These are phyloP conservation scores for Cetradonia linearis DNA, from an alignment of 495 filamentous ascomycete genomes.

Conservation along the genomic window DNA sequence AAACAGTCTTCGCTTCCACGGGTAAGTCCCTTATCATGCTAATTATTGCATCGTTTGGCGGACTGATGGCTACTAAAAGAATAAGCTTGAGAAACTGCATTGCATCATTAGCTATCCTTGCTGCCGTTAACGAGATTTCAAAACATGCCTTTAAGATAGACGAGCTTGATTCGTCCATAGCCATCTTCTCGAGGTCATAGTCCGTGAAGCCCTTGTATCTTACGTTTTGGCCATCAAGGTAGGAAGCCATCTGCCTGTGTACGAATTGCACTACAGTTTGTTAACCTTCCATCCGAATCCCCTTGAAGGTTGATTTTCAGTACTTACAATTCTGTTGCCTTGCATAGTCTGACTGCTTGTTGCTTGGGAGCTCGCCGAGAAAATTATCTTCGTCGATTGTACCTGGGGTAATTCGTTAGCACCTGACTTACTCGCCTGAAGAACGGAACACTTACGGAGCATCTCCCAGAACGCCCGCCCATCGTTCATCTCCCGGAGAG, in stretches of 20 bases:
- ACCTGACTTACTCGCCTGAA: conserved; percentile 7
- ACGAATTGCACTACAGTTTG: conserved; percentile 16
- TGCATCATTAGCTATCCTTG: conserved; percentile 31
- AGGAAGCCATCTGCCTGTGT: conserved; percentile 10
- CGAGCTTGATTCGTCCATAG: conserved; percentile 10
- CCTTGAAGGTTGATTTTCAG: not conserved
- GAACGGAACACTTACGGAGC: conserved; percentile 30
- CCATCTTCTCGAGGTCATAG: conserved; percentile 13
- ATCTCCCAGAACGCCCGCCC: conserved; percentile 63
- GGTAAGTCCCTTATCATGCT: conserved; percentile 40
- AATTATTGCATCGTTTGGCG: conserved; percentile 46
- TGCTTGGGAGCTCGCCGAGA: conserved; percentile 48
- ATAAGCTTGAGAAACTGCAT: conserved; percentile 55
- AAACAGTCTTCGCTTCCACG: not conserved
- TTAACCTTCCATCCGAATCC: not conserved
- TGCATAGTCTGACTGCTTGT: conserved; percentile 38
- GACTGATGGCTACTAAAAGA: conserved; percentile 51
- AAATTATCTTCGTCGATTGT: conserved; percentile 63
- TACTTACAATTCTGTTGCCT: conserved; percentile 30
- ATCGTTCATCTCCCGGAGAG: conserved; percentile 58
- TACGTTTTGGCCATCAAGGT: conserved; percentile 9
- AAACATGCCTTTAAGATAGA: conserved; percentile 11
- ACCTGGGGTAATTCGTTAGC: conserved; percentile 28
- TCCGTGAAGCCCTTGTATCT: conserved; percentile 12
- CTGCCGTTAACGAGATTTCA: not conserved